A percentile compares a stretch with the other conserved stretches of the same genome.
phyloP scores from a whole-genome alignment of 2,329 filamentous ascomycete species.

The Onygena corvina region DNA sequence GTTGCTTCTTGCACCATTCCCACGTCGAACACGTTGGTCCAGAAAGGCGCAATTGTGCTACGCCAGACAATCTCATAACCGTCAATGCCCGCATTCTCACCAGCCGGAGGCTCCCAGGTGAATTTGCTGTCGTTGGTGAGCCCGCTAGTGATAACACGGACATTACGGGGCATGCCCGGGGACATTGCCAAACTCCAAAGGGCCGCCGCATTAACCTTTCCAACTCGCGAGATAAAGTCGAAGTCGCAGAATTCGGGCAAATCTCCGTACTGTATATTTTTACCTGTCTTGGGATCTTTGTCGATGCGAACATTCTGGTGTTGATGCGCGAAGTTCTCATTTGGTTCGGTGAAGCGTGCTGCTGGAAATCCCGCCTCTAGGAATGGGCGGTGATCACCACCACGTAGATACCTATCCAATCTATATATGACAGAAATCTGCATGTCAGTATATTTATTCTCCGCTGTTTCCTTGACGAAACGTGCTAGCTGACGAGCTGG shows the following conservation, averaged over 20 bases:
- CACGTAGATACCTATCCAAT: slow-evolving; percentile 10
- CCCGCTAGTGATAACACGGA: slow-evolving; percentile 9
- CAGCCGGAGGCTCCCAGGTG: slow-evolving; percentile 9
- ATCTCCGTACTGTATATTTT: slow-evolving; percentile 11
- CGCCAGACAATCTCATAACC: slow-evolving; percentile 13
- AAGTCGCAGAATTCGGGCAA: slow-evolving; percentile 13
- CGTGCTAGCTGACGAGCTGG: slow-evolving; percentile 10
- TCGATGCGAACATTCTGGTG: slow-evolving; percentile 12
- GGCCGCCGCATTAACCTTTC: slow-evolving; percentile 10
- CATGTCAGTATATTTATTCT: slow-evolving; percentile 11
- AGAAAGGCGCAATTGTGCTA: slow-evolving; percentile 12
- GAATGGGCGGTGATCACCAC: slow-evolving; percentile 12
- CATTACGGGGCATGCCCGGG: slow-evolving; percentile 11
- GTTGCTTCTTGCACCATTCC: slow-evolving; percentile 9
- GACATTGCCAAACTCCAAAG: slow-evolving; percentile 10
- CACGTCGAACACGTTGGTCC: slow-evolving; percentile 11
- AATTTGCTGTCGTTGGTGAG: slow-evolving; percentile 11
- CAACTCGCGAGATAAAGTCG: slow-evolving; percentile 10
- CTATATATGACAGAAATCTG: slow-evolving; percentile 11
- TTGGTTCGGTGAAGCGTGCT: slow-evolving; percentile 12
- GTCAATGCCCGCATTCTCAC: slow-evolving; percentile 8
- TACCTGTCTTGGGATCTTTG: slow-evolving; percentile 9
- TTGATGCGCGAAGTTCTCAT: slow-evolving; percentile 12
- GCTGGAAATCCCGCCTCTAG: slow-evolving; percentile 11
- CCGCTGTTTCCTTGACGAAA: slow-evolving; percentile 13